Base-by-base conservation (phyloP, 2,329 filamentous ascomycete genomes). In the Xylariaceae sp. region DNA sequence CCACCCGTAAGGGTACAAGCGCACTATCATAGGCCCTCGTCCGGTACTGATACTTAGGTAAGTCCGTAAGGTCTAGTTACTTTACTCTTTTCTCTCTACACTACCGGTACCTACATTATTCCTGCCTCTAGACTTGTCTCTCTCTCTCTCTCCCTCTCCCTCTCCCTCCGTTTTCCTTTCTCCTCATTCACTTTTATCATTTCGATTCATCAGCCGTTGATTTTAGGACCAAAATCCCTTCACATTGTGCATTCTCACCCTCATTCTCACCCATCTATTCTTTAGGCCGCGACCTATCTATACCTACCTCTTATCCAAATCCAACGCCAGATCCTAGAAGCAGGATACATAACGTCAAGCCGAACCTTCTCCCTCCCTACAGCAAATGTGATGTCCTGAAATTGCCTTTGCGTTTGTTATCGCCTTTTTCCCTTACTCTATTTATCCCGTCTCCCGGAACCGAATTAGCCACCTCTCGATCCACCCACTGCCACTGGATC, bases 321-420 rank as follows among this genome's bases (percentile, higher is more conserved):
- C 50, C 43, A 11, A 37, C 8, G 31, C 43, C 29, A 12, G 11
- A 45, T n/a, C 42, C 42, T 30, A 3, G 7, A n/a, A 42, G 40
- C n/a, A 45, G 39, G 12, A 37, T 31, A 37, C 29, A 45, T 45
- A 32, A 45, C 43, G 29, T 45, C 43, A 45, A 45, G 29, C 11
- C 29, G 8, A 45, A 31, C 30, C 43, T 45, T 27, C 35, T 37
- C 37, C 48, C 37, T 34, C 42, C 29, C 19, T 43, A 48, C 44
- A 9, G 45, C 43, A 48, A 51, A 52, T 47, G 54, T 53, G 58
- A 66, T 65, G 62, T 62, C 60, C 60, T 67, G 54, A 63, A 51
- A 47, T 55, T 58, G 44, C 53, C 62, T 62, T 66, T 65, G 35
- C 54, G 50, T 62, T 64, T 45, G 30, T n/a, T 40, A 19, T 45